A percentile compares a stretch with the other conserved stretches of the same genome.
These are phyloP conservation scores for Alternaria ventricosa DNA, from an alignment of 2,329 filamentous ascomycete species.

Conservation along the genomic window DNA sequence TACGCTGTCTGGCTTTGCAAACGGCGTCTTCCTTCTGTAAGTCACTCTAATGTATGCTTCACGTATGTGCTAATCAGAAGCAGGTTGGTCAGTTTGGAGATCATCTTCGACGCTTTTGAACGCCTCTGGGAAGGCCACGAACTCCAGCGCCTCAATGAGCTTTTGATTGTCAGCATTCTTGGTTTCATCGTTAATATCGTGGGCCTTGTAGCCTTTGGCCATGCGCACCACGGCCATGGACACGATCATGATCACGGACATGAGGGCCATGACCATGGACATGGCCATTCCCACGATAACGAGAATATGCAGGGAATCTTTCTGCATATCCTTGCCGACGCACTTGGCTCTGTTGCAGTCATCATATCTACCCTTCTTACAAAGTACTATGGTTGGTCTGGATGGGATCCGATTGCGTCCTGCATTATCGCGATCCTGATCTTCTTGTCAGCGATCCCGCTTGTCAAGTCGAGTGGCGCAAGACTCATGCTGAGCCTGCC, in stretches of 20 bases:
- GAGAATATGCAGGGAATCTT: conserved; percentile 99
- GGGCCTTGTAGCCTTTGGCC: conserved; percentile 83
- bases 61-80: conserved; percentile 11
- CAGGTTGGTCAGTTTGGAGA: conserved; percentile 91
- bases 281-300: conserved; percentile 70
- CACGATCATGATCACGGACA: conserved; percentile 52
- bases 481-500: conserved; percentile 85
- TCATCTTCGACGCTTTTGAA: conserved; percentile 92
- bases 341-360: conserved; percentile 90
- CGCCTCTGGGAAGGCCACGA: conserved; percentile 82
- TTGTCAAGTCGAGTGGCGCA: conserved; percentile 84
- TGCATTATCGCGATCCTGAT: conserved; percentile 93
- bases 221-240: conserved; percentile 64
- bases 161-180: conserved; percentile 85
- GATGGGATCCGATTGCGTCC: conserved; percentile 93
- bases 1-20: conserved; percentile 93
- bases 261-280: conserved; percentile 38
- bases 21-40: conserved; percentile 91
- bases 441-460: conserved; percentile 86
- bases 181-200: conserved; percentile 91
- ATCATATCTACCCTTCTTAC: conserved; percentile 90
- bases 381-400: conserved; percentile 85
- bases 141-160: conserved; percentile 82
- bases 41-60: conserved; percentile 32
- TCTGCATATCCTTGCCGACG: conserved; percentile 92